Evolutionary conservation across 176 grass and related monocot species (phyloP), one percentile per base, ranked within the genome.

Genomic region (Raddia guianensis): DNA sequence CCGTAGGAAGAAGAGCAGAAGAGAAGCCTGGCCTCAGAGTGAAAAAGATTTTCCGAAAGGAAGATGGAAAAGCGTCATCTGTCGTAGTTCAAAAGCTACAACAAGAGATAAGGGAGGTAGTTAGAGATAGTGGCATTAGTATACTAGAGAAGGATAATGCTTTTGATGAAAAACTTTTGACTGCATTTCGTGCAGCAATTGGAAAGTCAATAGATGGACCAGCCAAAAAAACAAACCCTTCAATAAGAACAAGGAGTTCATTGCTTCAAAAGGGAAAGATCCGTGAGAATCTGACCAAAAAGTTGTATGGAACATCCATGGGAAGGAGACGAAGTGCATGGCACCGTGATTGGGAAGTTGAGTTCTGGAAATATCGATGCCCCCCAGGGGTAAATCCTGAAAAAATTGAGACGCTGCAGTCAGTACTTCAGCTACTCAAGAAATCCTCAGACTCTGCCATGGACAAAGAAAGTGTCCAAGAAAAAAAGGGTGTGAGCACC

Each of bases 281-380:
- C 63, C 92, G 95, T 81, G 90, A 98, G 19, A 98, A 93, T 77
- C 85, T 98, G 74, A 95, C 91, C 15, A 98, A 98, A 78, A 98
- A 93, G 87, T 88, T 98, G 70, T 98, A 98, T 81, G 89, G 78
- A 59, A 74, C 92, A 70, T 78, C 92, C 37, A 89, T 70, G 54
- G 95, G 95, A 77, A 92, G 90, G 68, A 88, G 88, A 73, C 77
- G 79, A 68, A 82, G 75, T 75, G 83, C 84, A 73, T 98, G 95
- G 95, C 89, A 92, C 86, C 89, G 92, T 85, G 95, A 98, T 70
- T 82, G 84, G 84, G 92, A 98, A 54, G 86, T 98, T 76, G 95
- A 98, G 67, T 98, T 98, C 68, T 98, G 92, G 95, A 95, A 91
- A 89, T 71, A 93, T 60, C 89, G 86, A 32, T 98, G 95, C 75